These are phyloP conservation scores for Phytophthora pseudosyringae DNA, from an alignment of 352 stramenopile genomes.

Conservation along the genomic window DNA sequence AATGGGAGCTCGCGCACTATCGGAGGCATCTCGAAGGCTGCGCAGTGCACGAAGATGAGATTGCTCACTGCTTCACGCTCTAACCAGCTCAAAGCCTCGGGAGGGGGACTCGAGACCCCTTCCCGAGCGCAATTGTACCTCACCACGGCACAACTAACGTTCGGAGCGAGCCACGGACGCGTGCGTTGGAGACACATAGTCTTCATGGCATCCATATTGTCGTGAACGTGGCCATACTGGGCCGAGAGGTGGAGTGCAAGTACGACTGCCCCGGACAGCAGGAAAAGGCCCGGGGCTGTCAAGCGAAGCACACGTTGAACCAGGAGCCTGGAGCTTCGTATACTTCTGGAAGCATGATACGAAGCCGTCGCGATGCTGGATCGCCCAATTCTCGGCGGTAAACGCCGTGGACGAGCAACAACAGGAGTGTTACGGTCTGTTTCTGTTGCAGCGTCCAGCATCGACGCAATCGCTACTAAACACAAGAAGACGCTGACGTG, in stretches of 20 bases:
- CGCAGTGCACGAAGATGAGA: constrained; percentile 1
- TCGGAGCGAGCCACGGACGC: constrained; percentile 1
- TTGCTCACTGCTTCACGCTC: background rate
- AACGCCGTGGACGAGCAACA: no score
- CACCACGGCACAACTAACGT: background rate
- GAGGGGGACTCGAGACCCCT: background rate
- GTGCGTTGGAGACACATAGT: background rate
- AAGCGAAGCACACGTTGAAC: no score
- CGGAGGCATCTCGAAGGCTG: background rate
- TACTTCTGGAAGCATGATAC: no score
- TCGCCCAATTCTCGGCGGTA: no score
- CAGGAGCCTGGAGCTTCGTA: no score
- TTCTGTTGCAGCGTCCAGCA: constrained; percentile 10
- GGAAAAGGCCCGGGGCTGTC: no score
- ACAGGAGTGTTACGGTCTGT: no score
- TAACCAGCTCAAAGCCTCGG: background rate
- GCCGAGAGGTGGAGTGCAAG: background rate
- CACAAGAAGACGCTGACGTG: constrained; percentile 47
- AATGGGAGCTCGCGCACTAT: background rate
- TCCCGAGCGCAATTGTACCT: constrained; percentile 4
- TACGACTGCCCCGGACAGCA: no score
- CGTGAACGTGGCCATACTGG: background rate
- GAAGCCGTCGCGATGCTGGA: no score
- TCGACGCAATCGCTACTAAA: constrained; percentile 29
- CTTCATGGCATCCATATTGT: background rate